Base-by-base conservation (phyloP, 805 yeast genomes). In the Suhomyces sp. region DNA sequence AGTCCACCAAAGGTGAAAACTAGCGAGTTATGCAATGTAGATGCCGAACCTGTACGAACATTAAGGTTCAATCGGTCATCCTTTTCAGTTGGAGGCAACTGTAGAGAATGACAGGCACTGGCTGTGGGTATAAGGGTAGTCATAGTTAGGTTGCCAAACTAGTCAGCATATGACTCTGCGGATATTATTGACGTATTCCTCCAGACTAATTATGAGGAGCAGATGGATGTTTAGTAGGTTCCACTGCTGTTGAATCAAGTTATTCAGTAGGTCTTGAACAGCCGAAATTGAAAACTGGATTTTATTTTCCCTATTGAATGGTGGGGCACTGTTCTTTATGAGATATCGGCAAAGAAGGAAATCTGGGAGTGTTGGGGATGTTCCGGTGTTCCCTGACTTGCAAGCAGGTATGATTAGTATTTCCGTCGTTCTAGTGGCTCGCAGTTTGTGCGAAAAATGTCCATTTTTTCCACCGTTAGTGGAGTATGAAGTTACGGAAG, bases 1-100 rank as follows among this genome's bases (percentile, higher is more conserved):
- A 85, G 68, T 0, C 94, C 94, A n/a, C 92, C 93, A 63, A 74
- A 82, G 0, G 82, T 84, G 29, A 84, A 78, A 1, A 87, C 73
- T 48, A 83, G 73, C 5, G 92, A 86, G 59, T 84, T 80, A 36
- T 79, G 74, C 24, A 84, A 72, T 1, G 79, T 71, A 1, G 84
- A 70, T 0, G 90, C 82, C 1, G 90, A 81, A 13, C 94, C 94
- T 1, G 90, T 84, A 52, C 93, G 74, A 46, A 80, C 80, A 50
- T 82, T 83, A 55, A 87, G 69, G 52, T 82, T 77, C 44, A 76
- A 64, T 27, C 87, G 71, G 52, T 80, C 81, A 58, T 83, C 88
- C 33, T 73, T 77, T 48, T 77, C 82, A 10, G 69, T 60, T 5
- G 77, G 74, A 5, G 92, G 92, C 57, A 84, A 71, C 44, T 72